These are phyloP conservation scores for Gleditsia sinensis DNA, from an alignment of 306 rosid species.

Conservation along the genomic window DNA sequence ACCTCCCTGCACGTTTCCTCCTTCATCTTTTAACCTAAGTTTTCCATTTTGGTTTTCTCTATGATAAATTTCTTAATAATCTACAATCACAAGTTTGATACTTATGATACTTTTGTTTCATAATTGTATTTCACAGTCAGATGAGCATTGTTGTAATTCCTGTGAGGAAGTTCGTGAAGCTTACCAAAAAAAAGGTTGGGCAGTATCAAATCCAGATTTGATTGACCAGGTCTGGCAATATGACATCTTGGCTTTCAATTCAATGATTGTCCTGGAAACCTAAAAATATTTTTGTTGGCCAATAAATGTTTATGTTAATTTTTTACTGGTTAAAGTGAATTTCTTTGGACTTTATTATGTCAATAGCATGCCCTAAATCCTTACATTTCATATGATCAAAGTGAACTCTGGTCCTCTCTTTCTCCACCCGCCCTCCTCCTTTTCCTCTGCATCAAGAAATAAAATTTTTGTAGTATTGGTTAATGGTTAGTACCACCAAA, in stretches of 20 bases:
- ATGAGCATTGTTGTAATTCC: conserved; percentile 88
- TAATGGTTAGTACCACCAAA: neutral
- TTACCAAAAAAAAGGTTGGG: conserved; percentile 96
- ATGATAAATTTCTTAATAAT: conserved; percentile 5
- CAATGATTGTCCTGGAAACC: neutral
- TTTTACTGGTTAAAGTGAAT: neutral
- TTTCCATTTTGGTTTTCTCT: conserved; percentile 14
- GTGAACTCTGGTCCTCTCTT: neutral
- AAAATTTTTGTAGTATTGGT: neutral
- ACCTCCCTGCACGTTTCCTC: neutral
- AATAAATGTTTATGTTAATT: neutral
- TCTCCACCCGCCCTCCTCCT: neutral
- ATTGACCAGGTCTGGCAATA: conserved; percentile 81
- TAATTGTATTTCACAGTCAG: conserved; percentile 52
- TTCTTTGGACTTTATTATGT: conserved; percentile 2
- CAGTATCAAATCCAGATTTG: conserved; percentile 84
- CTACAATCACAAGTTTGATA: neutral
- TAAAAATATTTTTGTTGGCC: neutral
- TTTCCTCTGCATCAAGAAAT: neutral
- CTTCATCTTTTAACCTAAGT: neutral
- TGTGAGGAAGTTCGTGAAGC: conserved; percentile 99
- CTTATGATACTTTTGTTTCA: neutral
- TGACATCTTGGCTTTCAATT: conserved; percentile 30
- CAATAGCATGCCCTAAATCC: neutral
- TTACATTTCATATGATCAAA: neutral